phyloP scores from a whole-genome alignment of 768 basidiomycete species.

The Chiua virens region DNA sequence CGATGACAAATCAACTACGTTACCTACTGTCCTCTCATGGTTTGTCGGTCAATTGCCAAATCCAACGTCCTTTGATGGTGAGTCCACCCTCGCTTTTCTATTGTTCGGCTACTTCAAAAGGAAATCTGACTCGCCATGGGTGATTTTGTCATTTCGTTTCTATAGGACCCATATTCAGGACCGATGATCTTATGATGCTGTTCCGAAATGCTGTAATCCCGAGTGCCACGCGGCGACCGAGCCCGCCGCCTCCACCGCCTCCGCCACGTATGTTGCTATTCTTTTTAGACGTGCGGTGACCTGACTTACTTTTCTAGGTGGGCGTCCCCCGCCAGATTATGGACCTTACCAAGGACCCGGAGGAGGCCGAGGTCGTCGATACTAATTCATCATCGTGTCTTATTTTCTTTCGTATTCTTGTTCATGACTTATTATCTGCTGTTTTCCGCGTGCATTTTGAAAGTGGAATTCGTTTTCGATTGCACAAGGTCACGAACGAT shows the following conservation, averaged over 20 bases:
- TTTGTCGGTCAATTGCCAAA: slow-evolving; percentile 82
- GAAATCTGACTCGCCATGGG: slow-evolving; percentile 9
- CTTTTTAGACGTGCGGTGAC: neutral
- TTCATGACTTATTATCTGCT: slow-evolving; percentile 15
- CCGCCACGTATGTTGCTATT: slow-evolving; percentile 37
- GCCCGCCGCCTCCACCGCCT: slow-evolving; percentile 59
- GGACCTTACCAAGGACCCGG: slow-evolving; percentile 80
- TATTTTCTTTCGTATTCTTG: slow-evolving; percentile 6
- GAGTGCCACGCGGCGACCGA: slow-evolving; percentile 47
- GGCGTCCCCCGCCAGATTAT: slow-evolving; percentile 83
- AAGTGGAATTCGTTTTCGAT: too few relatives aligned
- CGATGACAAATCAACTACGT: slow-evolving; percentile 49
- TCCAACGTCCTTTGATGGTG: slow-evolving; percentile 80
- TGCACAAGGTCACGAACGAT: too few relatives aligned
- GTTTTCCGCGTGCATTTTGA: slow-evolving; percentile 5
- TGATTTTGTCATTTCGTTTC: slow-evolving; percentile 8
- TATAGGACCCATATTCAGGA: slow-evolving; percentile 84
- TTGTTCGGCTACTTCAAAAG: slow-evolving; percentile 10
- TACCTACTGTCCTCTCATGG: slow-evolving; percentile 67
- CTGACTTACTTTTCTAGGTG: slow-evolving; percentile 38
- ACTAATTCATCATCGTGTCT: slow-evolving; percentile 20
- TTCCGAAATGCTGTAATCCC: slow-evolving; percentile 83
- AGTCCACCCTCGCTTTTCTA: slow-evolving; percentile 24
- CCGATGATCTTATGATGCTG: slow-evolving; percentile 86
- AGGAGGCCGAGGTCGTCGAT: slow-evolving; percentile 43